phyloP scores from a whole-genome alignment of 805 yeast species.

The Wickerhamomyces canadensis region DNA sequence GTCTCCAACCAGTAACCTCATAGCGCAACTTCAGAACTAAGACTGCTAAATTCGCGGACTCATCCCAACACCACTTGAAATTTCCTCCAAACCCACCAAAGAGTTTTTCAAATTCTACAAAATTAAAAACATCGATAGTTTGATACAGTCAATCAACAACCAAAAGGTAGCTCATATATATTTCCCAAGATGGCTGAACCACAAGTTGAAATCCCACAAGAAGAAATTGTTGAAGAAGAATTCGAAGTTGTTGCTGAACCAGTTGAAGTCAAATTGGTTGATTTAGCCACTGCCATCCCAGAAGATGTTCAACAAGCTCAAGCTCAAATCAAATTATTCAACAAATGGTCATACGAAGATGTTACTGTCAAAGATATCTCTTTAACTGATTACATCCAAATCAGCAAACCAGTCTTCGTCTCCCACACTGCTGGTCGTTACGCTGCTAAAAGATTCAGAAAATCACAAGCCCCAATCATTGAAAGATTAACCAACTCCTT shows the following conservation, averaged over 20 bases:
- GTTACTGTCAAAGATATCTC: conserved; percentile 98
- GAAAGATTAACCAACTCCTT: conserved; percentile 99
- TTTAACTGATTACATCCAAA: conserved; percentile 95
- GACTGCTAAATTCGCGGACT: neutral
- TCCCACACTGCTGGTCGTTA: conserved; percentile 99
- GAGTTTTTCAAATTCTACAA: conserved; percentile 5
- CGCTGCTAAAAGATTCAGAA: conserved; percentile 99
- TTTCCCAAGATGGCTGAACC: conserved; percentile 75
- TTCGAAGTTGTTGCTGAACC: conserved; percentile 76
- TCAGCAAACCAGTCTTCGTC: conserved; percentile 95
- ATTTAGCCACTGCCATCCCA: conserved; percentile 94
- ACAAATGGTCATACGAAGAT: conserved; percentile 99
- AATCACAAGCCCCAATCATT: conserved; percentile 98
- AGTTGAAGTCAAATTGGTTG: conserved; percentile 70
- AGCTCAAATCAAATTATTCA: conserved; percentile 94
- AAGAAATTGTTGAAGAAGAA: conserved; percentile 51
- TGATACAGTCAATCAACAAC: neutral
- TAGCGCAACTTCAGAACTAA: neutral
- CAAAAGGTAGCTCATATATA: conserved; percentile 4
- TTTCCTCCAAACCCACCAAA: neutral
- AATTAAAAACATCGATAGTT: neutral
- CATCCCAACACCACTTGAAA: conserved; percentile 1
- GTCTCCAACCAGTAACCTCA: neutral
- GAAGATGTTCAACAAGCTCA: conserved; percentile 95
- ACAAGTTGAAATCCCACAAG: conserved; percentile 41